phyloP scores from a whole-genome alignment of 176 grass and related monocot genomes.

The Puya raimondii region DNA sequence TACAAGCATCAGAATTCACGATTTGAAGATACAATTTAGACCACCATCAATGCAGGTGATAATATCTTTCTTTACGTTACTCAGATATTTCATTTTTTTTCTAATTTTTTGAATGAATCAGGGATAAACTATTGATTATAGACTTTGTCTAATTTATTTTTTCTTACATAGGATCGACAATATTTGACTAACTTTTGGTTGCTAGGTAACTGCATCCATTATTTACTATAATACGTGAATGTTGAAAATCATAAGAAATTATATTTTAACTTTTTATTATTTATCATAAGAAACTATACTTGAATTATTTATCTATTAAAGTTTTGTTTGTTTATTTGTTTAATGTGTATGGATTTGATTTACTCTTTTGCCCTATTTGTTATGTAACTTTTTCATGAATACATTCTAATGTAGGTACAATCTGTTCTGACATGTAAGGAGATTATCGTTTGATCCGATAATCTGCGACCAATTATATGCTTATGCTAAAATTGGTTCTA shows the following conservation, averaged over 20 bases:
- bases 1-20: no score
- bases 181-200: background rate
- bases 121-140: background rate
- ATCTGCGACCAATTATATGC: no score
- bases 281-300: no score
- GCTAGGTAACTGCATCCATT: background rate
- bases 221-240: background rate
- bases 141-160: background rate
- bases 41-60: slow-evolving; percentile 95
- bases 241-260: no score
- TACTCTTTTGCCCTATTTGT: background rate
- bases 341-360: background rate
- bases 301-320: no score
- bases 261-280: no score
- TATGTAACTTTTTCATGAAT: background rate
- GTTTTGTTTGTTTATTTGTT: background rate
- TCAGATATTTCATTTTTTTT: background rate
- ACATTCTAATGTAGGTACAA: background rate
- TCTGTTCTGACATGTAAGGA: slow-evolving; percentile 25
- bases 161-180: background rate
- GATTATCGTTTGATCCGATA: no score
- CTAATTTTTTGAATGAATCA: slow-evolving; percentile 10
- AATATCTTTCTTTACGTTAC: background rate
- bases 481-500: no score
- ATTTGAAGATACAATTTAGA: slow-evolving; percentile 89